A percentile compares a stretch with the other conserved stretches of the same genome.
These are phyloP conservation scores for Durusdinium trenchii DNA, from an alignment of 73 alveolate species.

Conservation along the genomic window DNA sequence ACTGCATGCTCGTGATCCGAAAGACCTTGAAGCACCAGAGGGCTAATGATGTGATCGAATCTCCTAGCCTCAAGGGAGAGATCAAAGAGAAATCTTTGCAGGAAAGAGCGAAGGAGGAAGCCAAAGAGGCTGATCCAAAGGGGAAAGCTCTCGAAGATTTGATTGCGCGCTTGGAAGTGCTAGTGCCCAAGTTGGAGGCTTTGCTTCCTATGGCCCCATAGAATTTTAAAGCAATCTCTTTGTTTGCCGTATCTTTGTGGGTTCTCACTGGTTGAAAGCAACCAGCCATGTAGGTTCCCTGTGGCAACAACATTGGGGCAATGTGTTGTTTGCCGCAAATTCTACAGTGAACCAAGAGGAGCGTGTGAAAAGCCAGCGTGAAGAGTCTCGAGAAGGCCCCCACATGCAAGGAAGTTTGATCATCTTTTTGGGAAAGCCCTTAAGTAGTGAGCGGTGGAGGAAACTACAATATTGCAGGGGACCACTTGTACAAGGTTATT, in stretches of 20 bases:
- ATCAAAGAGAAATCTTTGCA: background rate
- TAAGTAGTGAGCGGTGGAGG: no score
- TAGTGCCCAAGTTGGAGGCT: background rate
- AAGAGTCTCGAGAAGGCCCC: background rate
- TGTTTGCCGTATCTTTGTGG: background rate
- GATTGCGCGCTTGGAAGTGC: background rate
- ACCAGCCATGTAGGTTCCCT: background rate
- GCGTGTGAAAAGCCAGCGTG: background rate
- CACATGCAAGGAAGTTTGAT: background rate
- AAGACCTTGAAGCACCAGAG: background rate
- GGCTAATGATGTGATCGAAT: background rate
- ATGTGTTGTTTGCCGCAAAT: background rate
- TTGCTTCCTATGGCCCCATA: background rate
- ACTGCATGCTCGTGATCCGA: background rate
- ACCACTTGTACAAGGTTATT: background rate
- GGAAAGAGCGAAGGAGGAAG: background rate
- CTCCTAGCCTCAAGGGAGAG: background rate
- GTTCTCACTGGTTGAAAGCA: background rate
- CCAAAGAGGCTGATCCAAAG: background rate
- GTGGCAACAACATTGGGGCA: background rate
- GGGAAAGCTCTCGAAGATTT: background rate
- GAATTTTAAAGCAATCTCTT: background rate
- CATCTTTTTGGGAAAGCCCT: background rate
- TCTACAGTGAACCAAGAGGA: background rate
- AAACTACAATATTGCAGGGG: background rate